phyloP scores from a whole-genome alignment of 73 alveolate species.

The Tetrahymena thermophila region DNA sequence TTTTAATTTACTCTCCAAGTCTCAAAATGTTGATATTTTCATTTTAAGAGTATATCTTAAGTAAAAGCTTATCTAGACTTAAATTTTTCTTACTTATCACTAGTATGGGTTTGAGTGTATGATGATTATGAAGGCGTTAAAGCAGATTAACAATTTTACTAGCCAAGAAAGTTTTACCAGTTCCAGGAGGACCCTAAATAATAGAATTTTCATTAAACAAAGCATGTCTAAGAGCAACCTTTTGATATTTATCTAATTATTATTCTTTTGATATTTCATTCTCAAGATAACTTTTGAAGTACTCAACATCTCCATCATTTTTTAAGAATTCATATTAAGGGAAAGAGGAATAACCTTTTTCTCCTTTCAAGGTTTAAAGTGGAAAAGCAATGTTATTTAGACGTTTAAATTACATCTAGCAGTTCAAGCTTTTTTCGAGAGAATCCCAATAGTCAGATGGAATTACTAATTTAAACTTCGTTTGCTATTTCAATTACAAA shows the following conservation, averaged over 20 bases:
- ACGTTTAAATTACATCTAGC: background rate
- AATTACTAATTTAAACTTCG: background rate
- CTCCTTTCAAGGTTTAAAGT: background rate
- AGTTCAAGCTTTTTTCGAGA: background rate
- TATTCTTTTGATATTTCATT: background rate
- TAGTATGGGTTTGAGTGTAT: background rate
- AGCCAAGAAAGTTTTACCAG: constrained; percentile 87
- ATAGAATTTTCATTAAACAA: constrained; percentile 35
- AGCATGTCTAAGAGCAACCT: background rate
- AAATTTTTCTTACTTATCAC: constrained; percentile 18
- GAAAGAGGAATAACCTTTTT: background rate
- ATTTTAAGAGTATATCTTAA: background rate
- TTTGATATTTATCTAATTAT: background rate
- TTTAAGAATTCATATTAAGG: background rate
- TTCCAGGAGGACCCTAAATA: constrained; percentile 93
- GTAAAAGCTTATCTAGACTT: constrained; percentile 15
- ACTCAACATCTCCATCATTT: background rate
- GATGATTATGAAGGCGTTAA: background rate
- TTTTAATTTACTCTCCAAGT: constrained; percentile 65
- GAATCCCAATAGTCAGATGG: background rate
- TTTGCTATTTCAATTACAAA: background rate
- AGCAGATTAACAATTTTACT: constrained; percentile 51
- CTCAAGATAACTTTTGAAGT: background rate
- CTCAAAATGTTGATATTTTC: constrained; percentile 37
- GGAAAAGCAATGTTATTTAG: background rate